Conservation (phyloP, 371 early-diverging fungal genomes). For the Lichtheimia hyalospora region DNA sequence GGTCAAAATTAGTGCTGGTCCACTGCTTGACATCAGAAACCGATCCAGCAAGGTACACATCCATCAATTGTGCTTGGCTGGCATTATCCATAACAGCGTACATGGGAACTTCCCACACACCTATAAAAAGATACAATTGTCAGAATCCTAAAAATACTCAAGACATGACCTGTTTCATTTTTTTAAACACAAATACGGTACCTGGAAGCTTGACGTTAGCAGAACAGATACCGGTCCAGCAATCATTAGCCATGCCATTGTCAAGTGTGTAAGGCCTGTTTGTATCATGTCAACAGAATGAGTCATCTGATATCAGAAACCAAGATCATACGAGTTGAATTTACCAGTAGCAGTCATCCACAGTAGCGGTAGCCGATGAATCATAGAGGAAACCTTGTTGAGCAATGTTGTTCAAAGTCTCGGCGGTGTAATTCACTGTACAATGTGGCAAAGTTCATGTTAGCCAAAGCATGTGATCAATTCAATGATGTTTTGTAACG, state of each 20-base stretch:
- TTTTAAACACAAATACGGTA: background rate
- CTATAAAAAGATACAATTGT: background rate
- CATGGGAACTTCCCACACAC: slow-evolving; percentile 78
- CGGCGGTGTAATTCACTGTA: slow-evolving; percentile 61
- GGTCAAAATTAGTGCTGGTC: slow-evolving; percentile 61
- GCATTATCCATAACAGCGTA: slow-evolving; percentile 48
- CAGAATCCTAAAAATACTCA: background rate
- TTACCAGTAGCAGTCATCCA: slow-evolving; percentile 61
- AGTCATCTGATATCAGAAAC: background rate
- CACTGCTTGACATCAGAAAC: slow-evolving; percentile 48
- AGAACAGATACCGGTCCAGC: slow-evolving; percentile 64
- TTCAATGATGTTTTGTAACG: slow-evolving; percentile 5
- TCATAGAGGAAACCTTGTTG: slow-evolving; percentile 71
- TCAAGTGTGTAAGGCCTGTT: slow-evolving; percentile 75
- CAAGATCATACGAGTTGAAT: background rate
- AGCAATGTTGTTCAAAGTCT: slow-evolving; percentile 50
- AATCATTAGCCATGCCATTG: slow-evolving; percentile 70
- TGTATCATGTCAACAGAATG: background rate
- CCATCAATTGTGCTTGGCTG: slow-evolving; percentile 62
- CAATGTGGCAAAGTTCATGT: background rate
- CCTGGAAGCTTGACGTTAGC: slow-evolving; percentile 55
- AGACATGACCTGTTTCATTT: background rate
- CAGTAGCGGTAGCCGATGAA: slow-evolving; percentile 56
- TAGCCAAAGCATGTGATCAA: background rate
- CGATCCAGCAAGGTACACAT: slow-evolving; percentile 62